Base-by-base conservation (phyloP, 2,329 filamentous ascomycete genomes). In the Cladosporium sp. region DNA sequence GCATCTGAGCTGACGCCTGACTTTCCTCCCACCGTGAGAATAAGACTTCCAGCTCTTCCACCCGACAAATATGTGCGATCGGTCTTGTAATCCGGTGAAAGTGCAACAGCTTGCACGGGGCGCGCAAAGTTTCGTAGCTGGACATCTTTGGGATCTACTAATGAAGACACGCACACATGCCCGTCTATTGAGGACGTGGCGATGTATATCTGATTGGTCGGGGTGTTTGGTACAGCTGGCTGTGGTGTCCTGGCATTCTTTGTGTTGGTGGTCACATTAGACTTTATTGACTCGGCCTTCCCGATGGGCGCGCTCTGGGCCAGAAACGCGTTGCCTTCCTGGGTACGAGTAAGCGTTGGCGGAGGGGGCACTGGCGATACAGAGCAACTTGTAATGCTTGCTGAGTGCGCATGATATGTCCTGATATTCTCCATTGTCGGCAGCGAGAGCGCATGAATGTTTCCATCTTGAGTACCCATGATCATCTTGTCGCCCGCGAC, bases 401-500 rank as follows among this genome's bases (percentile, higher is more conserved):
- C 93, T 9, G 90, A 88, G 70, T 99, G 95, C 13, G 92, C 93
- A 68, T 93, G 90, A 71, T 97, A 99, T 60, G 89, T 87, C 68
- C 91, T 87, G 39, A 99, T 74, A 3, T 88, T 79, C 64, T 93
- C 86, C 70, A 97, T 89, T 5, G 85, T 83, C 1, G 94, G 92
- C 17, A 97, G 75, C 62, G 90, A 88, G 47, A 97, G 77, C 61
- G 96, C 87, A 78, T 99, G 89, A 68, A 97, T 93, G 68, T 94
- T 96, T 67, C 94, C 94, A 75, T 96, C 96, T 73, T 99, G 93
- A 32, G 94, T 97, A 64, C 93, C 94, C 65, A 96, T 80, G 61
- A 97, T 90, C 93, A 97, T 96, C 78, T 97, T 97, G 78, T 99
- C 93, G 53, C 93, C 93, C 39, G 89, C 89, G 50, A 96, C 90